Evolutionary conservation across 2,329 filamentous ascomycete genomes (phyloP).

Genomic region (Chaetomiaceae sp.): DNA sequence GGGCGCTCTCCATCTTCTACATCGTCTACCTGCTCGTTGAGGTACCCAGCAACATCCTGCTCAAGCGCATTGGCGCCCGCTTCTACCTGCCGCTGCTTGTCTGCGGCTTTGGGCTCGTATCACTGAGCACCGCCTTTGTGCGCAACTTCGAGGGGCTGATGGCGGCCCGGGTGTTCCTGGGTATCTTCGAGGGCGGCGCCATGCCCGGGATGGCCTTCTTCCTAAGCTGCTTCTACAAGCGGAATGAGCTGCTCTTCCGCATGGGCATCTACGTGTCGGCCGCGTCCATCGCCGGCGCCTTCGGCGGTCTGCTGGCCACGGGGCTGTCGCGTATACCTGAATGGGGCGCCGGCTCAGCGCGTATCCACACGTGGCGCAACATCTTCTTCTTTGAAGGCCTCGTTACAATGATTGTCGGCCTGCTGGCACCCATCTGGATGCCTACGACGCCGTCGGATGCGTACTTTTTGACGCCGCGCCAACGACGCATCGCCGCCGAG

Average conservation of each 20-base stretch:
- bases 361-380: constrained; percentile 48
- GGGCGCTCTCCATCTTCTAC: constrained; percentile 53
- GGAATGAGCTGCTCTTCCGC: constrained; percentile 49
- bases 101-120: constrained; percentile 49
- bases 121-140: constrained; percentile 49
- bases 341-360: constrained; percentile 41
- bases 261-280: constrained; percentile 51
- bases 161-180: constrained; percentile 42
- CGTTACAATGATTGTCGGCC: constrained; percentile 43
- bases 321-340: constrained; percentile 44
- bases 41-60: constrained; percentile 48
- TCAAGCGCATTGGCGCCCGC: constrained; percentile 48
- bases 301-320: constrained; percentile 51
- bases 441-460: constrained; percentile 43
- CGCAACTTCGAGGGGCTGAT: constrained; percentile 41
- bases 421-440: constrained; percentile 45
- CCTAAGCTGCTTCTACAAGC: constrained; percentile 50
- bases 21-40: constrained; percentile 51
- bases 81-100: constrained; percentile 50
- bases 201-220: constrained; percentile 54
- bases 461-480: constrained; percentile 45
- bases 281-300: constrained; percentile 50
- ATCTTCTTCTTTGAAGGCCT: constrained; percentile 61
- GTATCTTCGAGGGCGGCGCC: constrained; percentile 51
- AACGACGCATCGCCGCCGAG: constrained; percentile 48